A percentile compares a stretch with the other conserved stretches of the same genome.
Evolutionary conservation across 306 rosid genomes (phyloP).

Genomic region (Prunus mira): DNA sequence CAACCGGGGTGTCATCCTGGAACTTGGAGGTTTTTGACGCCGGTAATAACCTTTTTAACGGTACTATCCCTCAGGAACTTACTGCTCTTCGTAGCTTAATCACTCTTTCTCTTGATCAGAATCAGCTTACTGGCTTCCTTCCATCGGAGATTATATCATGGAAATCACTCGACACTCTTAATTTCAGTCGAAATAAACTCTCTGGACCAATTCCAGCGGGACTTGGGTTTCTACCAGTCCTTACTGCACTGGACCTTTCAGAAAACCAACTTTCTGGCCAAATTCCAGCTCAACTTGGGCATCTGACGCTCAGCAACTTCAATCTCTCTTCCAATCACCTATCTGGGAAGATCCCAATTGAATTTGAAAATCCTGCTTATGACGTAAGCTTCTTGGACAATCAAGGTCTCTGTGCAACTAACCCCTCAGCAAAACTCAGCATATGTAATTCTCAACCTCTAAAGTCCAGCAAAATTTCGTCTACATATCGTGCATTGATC

Average conservation of each 20-base stretch:
- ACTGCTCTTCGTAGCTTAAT: no score
- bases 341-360: constrained; percentile 49
- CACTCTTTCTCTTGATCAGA: no score
- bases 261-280: constrained; percentile 62
- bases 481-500: constrained; percentile 44
- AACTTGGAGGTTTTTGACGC: no score
- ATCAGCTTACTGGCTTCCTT: constrained; percentile 25
- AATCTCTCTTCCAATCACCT: constrained; percentile 58
- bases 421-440: constrained; percentile 19
- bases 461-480: constrained; percentile 34
- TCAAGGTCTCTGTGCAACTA: constrained; percentile 53
- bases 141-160: constrained; percentile 48
- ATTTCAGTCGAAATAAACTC: constrained; percentile 46
- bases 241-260: constrained; percentile 54
- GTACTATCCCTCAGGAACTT: no score
- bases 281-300: constrained; percentile 40
- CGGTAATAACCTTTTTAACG: no score
- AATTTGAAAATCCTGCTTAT: constrained; percentile 34
- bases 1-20: no score
- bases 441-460: constrained; percentile 31
- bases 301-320: constrained; percentile 2
- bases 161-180: constrained; percentile 31
- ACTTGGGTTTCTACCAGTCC: constrained; percentile 39
- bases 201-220: constrained; percentile 44
- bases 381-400: constrained; percentile 63